Evolutionary conservation across 805 yeast species (phyloP), one percentile per base, ranked within the genome.

Genomic region (Wickerhamiella parazyma): DNA sequence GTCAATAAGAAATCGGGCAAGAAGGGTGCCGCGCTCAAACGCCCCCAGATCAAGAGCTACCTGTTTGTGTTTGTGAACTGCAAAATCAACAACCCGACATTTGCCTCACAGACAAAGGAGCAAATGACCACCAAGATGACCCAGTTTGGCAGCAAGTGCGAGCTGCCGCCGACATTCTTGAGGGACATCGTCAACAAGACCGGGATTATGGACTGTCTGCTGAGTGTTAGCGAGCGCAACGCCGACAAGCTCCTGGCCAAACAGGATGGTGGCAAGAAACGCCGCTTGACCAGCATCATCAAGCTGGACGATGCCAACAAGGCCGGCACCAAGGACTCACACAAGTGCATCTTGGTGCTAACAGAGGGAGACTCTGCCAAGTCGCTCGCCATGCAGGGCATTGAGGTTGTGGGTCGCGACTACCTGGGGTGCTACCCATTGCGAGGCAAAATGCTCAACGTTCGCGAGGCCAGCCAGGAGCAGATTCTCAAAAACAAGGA

Each of bases 301-400:
- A 89, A 89, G 60, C 71, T 91, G 43, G 94, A 82, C 52, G 98
- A 91, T 66, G 98, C 98, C 1, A 86, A 87, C 60, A 83, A 73
- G 58, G 98, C 98, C 0, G 98, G 98, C 48, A 89, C 97, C 0
- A 75, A 70, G 49, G 95, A 87, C 17, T 94, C 96, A 21, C 71
- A 79, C 55, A 82, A 84, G 61, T 87, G 97, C 68, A 89, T 97
- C 1, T 68, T 91, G 55, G 84, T 91, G 56, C 64, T 91, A 46
- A 91, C 98, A 2, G 98, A 91, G 66, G 98, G 98, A 57, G 95
- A 87, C 57, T 91, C 98, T 49, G 98, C 98, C 52, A 69, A 75
- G 67, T 74, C 94, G 2, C 69, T 84, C 48, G 98, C 98, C 1
- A 91, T 84, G 11, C 82, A 93, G 2, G 98, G 98, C 22, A 68